A percentile compares a stretch with the other conserved stretches of the same genome.
These are phyloP conservation scores for Colletotrichum melonis DNA, from an alignment of 2,329 filamentous ascomycete species.

Conservation along the genomic window DNA sequence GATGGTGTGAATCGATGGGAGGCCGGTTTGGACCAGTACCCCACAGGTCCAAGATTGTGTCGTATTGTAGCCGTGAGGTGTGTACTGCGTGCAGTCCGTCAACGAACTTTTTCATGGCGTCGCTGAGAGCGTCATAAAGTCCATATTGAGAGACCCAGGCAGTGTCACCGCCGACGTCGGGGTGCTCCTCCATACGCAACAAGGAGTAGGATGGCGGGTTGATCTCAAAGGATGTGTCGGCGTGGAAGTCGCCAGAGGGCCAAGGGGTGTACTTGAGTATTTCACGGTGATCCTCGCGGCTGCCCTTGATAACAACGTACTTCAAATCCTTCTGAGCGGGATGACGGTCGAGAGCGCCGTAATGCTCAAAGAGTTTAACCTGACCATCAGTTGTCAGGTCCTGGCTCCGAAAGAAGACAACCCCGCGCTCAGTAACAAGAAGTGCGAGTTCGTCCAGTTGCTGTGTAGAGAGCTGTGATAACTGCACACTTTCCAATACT, in stretches of 20 bases:
- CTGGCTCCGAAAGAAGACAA: constrained; percentile 60
- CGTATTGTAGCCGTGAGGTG: constrained; percentile 58
- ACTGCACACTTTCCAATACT: constrained; percentile 52
- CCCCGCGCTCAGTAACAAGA: constrained; percentile 57
- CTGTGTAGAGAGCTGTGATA: constrained; percentile 54
- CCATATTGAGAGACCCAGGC: constrained; percentile 60
- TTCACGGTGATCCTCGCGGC: constrained; percentile 56
- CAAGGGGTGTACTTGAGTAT: constrained; percentile 59
- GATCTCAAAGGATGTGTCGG: constrained; percentile 62
- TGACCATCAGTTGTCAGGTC: constrained; percentile 56
- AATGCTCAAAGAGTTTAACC: constrained; percentile 59
- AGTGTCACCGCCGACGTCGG: constrained; percentile 58
- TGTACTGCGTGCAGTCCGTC: constrained; percentile 58
- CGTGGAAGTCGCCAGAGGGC: constrained; percentile 58
- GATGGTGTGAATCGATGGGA: constrained; percentile 60
- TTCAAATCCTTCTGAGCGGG: constrained; percentile 56
- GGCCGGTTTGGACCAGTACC: constrained; percentile 52
- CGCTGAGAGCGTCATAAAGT: constrained; percentile 57
- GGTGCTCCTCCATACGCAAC: constrained; percentile 62
- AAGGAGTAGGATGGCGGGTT: constrained; percentile 63
- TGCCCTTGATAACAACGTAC: constrained; percentile 58
- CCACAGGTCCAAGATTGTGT: constrained; percentile 59
- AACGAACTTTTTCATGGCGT: constrained; percentile 53
- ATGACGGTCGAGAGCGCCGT: constrained; percentile 59
- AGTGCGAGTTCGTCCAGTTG: constrained; percentile 64